A percentile compares a stretch with the other conserved stretches of the same genome.
Conservation (phyloP, 805 yeast species). For the Wickerhamiella lipophila region DNA sequence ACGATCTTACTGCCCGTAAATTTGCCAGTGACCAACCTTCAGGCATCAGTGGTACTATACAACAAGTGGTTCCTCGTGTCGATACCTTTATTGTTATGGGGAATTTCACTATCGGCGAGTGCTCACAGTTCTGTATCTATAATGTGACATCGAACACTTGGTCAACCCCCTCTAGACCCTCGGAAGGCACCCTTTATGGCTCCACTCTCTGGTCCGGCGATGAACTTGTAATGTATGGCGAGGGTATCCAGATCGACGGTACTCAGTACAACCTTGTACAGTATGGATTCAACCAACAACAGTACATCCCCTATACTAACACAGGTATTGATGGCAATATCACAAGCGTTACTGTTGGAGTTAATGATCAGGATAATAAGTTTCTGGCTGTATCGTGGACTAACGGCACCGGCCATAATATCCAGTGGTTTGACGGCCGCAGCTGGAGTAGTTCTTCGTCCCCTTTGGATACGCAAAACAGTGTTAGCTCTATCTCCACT, state of each 20-base stretch:
- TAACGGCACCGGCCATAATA: slow-evolving; percentile 25
- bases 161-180: background rate
- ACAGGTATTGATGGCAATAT: slow-evolving; percentile 10
- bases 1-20: slow-evolving; percentile 35
- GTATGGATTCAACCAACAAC: slow-evolving; percentile 38
- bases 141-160: slow-evolving; percentile 30
- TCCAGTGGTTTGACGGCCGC: slow-evolving; percentile 36
- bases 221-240: slow-evolving; percentile 40
- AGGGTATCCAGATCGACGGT: slow-evolving; percentile 33
- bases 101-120: slow-evolving; percentile 42
- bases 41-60: slow-evolving; percentile 30
- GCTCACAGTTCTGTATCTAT: slow-evolving; percentile 58
- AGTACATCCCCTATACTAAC: slow-evolving; percentile 18
- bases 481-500: slow-evolving; percentile 37
- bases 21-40: slow-evolving; percentile 41
- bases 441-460: slow-evolving; percentile 37
- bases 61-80: slow-evolving; percentile 29
- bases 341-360: slow-evolving; percentile 12
- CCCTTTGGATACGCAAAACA: slow-evolving; percentile 26
- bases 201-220: slow-evolving; percentile 37
- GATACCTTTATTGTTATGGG: slow-evolving; percentile 24
- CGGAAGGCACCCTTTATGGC: slow-evolving; percentile 35
- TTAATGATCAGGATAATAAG: slow-evolving; percentile 24
- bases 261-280: slow-evolving; percentile 35
- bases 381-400: slow-evolving; percentile 36